A percentile compares a stretch with the other conserved stretches of the same genome.
These are phyloP conservation scores for Penicillium parvum DNA, from an alignment of 495 filamentous ascomycete species.

Conservation along the genomic window DNA sequence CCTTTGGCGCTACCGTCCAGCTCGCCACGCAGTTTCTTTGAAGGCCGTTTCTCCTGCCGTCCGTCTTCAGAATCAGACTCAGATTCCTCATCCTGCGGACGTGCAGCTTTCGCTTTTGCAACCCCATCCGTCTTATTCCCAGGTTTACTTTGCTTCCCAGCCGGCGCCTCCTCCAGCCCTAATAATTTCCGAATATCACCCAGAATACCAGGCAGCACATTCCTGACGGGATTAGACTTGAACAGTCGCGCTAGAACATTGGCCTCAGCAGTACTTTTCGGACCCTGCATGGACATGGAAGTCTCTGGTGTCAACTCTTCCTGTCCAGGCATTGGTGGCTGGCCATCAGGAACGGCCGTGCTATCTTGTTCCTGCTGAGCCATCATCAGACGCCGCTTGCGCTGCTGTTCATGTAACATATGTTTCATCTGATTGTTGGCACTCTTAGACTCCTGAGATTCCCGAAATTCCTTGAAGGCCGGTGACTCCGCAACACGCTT, in stretches of 20 bases:
- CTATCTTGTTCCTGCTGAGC: slow-evolving; percentile 92
- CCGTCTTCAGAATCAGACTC: slow-evolving; percentile 10
- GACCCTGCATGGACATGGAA: slow-evolving; percentile 46
- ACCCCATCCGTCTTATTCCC: slow-evolving; percentile 20
- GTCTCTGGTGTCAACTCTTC: slow-evolving; percentile 57
- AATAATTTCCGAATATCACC: slow-evolving; percentile 57
- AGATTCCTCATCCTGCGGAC: slow-evolving; percentile 9
- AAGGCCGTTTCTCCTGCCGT: slow-evolving; percentile 1
- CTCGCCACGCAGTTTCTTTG: slow-evolving; percentile 8
- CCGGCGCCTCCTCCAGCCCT: slow-evolving; percentile 48
- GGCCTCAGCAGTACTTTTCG: slow-evolving; percentile 48
- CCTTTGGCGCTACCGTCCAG: slow-evolving; percentile 18
- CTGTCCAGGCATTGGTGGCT: slow-evolving; percentile 54
- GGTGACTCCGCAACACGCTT: slow-evolving; percentile 60
- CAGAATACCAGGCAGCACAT: slow-evolving; percentile 58
- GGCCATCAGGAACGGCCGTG: slow-evolving; percentile 57
- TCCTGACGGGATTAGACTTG: slow-evolving; percentile 70
- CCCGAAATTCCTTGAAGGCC: slow-evolving; percentile 38
- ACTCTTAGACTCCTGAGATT: no score
- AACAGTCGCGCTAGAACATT: slow-evolving; percentile 82
- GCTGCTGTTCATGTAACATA: slow-evolving; percentile 97
- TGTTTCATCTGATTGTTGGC: slow-evolving; percentile 99
- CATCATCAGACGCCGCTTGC: slow-evolving; percentile 96
- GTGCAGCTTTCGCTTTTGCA: slow-evolving; percentile 14
- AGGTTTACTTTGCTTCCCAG: slow-evolving; percentile 23